Evolutionary conservation across 1,284 basidiomycete species (phyloP).

Genomic region (Pisolithus thermaeus): DNA sequence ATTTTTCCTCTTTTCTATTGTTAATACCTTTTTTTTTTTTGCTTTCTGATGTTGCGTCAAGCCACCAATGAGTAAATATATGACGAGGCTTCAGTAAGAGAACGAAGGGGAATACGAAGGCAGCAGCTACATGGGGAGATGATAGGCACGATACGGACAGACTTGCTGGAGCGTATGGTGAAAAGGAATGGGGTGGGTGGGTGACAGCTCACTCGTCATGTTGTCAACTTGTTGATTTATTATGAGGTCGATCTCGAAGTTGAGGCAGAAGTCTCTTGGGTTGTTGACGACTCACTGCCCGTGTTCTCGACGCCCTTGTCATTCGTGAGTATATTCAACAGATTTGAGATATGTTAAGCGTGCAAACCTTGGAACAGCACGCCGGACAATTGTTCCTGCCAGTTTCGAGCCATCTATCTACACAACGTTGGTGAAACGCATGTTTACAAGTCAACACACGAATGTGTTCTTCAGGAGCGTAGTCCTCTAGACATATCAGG

Average conservation of each 20-base stretch:
- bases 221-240: background rate
- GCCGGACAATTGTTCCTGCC: slow-evolving; percentile 88
- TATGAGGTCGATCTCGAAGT: background rate
- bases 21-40: too few relatives aligned
- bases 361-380: slow-evolving; percentile 65
- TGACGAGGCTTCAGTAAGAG: background rate
- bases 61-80: background rate
- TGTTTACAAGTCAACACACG: slow-evolving; percentile 79
- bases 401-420: slow-evolving; percentile 82
- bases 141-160: background rate
- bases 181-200: background rate
- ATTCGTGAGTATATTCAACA: slow-evolving; percentile 2
- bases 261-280: background rate
- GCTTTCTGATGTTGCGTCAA: background rate
- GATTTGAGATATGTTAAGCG: background rate
- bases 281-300: slow-evolving; percentile 3
- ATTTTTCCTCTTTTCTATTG: too few relatives aligned
- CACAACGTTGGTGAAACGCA: slow-evolving; percentile 80
- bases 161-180: background rate
- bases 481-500: slow-evolving; percentile 82
- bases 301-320: slow-evolving; percentile 23
- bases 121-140: background rate
- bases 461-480: slow-evolving; percentile 66
- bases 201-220: background rate
- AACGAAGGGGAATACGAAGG: background rate